Evolutionary conservation across 2,329 filamentous ascomycete species (phyloP).

Genomic region (Trichoderma hamatum): DNA sequence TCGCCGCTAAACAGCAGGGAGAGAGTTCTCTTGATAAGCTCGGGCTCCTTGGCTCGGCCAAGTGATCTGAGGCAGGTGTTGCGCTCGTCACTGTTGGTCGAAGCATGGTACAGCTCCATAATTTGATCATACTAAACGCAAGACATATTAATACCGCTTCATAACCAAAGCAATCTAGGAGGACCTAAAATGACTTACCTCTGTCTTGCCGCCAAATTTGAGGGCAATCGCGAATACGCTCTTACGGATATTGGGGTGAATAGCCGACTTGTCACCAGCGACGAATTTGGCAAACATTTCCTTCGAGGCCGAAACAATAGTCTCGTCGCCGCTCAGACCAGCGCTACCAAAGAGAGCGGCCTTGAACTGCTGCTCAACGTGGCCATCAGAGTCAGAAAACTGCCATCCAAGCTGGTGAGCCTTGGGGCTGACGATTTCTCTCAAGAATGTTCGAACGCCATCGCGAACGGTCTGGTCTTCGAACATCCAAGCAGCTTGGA

Average conservation of each 20-base stretch:
- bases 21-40: slow-evolving; percentile 81
- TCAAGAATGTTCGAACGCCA: slow-evolving; percentile 81
- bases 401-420: slow-evolving; percentile 87
- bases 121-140: slow-evolving; percentile 69
- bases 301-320: slow-evolving; percentile 76
- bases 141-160: slow-evolving; percentile 26
- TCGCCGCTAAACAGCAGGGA: slow-evolving; percentile 74
- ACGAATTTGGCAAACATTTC: slow-evolving; percentile 90
- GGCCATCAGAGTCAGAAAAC: slow-evolving; percentile 81
- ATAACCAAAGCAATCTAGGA: not conserved
- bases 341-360: slow-evolving; percentile 84
- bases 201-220: slow-evolving; percentile 80
- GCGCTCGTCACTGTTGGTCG: slow-evolving; percentile 75
- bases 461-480: slow-evolving; percentile 74
- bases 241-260: slow-evolving; percentile 88
- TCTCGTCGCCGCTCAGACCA: slow-evolving; percentile 77
- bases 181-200: slow-evolving; percentile 54
- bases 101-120: slow-evolving; percentile 73
- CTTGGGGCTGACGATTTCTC: slow-evolving; percentile 74
- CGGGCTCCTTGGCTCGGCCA: slow-evolving; percentile 75
- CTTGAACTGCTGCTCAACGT: slow-evolving; percentile 95
- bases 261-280: slow-evolving; percentile 74
- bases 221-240: slow-evolving; percentile 85
- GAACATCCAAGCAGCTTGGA: slow-evolving; percentile 79
- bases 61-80: slow-evolving; percentile 86